Percentiles rank a stretch among this genome's conserved stretches.
Conservation (phyloP, 2,329 filamentous ascomycete genomes). For the Paraphaeosphaeria minitans region DNA sequence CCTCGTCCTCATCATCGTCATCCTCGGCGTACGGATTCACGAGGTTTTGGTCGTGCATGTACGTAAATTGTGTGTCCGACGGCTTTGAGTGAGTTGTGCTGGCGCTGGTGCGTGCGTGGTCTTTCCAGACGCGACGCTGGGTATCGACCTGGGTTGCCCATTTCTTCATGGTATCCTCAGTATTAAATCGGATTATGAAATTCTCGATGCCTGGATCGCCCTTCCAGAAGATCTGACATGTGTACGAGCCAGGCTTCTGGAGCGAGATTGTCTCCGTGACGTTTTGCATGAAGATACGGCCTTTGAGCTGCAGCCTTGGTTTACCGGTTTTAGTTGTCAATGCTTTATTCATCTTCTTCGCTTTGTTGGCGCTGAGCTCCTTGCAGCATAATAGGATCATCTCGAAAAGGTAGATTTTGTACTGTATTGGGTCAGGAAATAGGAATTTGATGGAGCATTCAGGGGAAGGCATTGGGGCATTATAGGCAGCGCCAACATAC, state of each 20-base stretch:
- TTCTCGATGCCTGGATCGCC: slow-evolving; percentile 94
- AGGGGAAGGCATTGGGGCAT: not conserved
- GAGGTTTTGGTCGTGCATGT: slow-evolving; percentile 72
- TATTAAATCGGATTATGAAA: slow-evolving; percentile 90
- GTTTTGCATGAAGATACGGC: slow-evolving; percentile 98
- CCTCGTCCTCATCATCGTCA: slow-evolving; percentile 60
- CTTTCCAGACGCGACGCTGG: slow-evolving; percentile 65
- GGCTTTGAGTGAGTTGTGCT: slow-evolving; percentile 57
- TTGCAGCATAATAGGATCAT: slow-evolving; percentile 96
- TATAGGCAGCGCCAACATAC: slow-evolving; percentile 54
- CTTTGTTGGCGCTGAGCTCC: slow-evolving; percentile 84
- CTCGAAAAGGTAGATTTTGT: slow-evolving; percentile 97
- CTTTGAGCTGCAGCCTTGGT: slow-evolving; percentile 83
- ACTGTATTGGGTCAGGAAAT: slow-evolving; percentile 58
- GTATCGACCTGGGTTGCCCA: slow-evolving; percentile 82
- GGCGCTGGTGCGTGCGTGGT: slow-evolving; percentile 57
- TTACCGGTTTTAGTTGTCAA: slow-evolving; percentile 74
- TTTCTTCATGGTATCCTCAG: slow-evolving; percentile 91
- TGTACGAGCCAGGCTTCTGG: slow-evolving; percentile 88
- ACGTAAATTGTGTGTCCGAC: slow-evolving; percentile 76
- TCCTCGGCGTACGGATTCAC: slow-evolving; percentile 81
- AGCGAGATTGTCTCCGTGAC: slow-evolving; percentile 92
- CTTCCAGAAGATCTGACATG: slow-evolving; percentile 98
- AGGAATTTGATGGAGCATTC: not conserved
- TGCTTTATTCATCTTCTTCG: slow-evolving; percentile 74